These are phyloP conservation scores for Jaltomata sinuosa DNA, from an alignment of 257 asterid genomes.

Conservation along the genomic window DNA sequence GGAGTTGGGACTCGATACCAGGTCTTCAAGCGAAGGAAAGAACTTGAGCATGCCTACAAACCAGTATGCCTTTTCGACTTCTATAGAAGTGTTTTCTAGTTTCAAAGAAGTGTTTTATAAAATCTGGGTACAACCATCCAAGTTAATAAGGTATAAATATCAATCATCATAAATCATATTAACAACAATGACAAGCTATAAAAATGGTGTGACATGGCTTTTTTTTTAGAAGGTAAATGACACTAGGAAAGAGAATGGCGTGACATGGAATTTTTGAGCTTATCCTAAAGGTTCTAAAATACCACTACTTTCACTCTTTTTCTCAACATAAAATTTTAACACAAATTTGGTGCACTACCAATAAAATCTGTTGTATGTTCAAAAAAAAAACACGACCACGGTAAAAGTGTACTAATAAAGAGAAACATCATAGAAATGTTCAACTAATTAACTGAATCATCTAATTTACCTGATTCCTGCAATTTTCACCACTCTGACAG, in stretches of 20 bases:
- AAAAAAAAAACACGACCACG: not conserved
- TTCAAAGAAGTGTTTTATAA: not conserved
- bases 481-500: conserved; percentile 57
- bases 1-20: not conserved
- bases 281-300: not conserved
- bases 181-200: not conserved
- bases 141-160: not conserved
- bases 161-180: not conserved
- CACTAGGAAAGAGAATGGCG: not conserved
- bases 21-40: not conserved
- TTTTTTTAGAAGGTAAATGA: not conserved
- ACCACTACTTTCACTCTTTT: not conserved
- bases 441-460: not conserved
- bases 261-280: not conserved
- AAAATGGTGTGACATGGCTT: not conserved
- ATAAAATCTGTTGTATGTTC: not conserved
- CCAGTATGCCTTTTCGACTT: not conserved
- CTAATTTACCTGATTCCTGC: conserved; percentile 66
- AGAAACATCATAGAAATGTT: not conserved
- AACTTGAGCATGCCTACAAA: not conserved
- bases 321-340: not conserved
- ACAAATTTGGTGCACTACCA: not conserved
- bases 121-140: not conserved
- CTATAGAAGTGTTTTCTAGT: not conserved
- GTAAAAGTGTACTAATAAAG: not conserved